Evolutionary conservation across 805 yeast species (phyloP).

Genomic region (Teunomyces panamensis): DNA sequence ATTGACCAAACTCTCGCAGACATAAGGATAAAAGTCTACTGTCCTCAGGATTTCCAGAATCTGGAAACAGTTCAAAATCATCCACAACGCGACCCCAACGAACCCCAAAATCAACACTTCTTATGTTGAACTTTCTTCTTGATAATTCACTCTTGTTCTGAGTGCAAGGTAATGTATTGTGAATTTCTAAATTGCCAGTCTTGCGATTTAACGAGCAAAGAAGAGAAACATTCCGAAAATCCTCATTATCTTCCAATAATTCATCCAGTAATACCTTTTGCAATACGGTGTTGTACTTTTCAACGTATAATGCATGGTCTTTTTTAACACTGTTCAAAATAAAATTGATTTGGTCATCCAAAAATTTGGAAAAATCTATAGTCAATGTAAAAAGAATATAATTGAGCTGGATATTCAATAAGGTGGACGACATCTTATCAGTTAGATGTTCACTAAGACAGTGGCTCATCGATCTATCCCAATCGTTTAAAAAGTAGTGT

Average conservation of each 20-base stretch:
- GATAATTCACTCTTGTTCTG: conserved; percentile 15
- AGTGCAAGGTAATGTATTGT: conserved; percentile 28
- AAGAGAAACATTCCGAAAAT: conserved; percentile 15
- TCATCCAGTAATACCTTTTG: conserved; percentile 3
- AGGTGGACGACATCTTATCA: conserved; percentile 21
- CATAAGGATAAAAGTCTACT: conserved; percentile 1
- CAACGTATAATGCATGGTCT: conserved; percentile 2
- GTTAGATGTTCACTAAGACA: conserved; percentile 22
- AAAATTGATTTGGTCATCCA: conserved; percentile 14
- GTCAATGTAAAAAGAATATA: conserved; percentile 33
- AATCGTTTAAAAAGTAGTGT: conserved; percentile 20
- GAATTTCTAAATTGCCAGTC: conserved; percentile 32
- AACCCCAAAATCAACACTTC: conserved; percentile 5
- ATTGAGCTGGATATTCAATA: conserved; percentile 36
- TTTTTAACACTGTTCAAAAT: neutral
- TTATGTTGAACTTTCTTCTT: conserved; percentile 2
- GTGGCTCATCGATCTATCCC: conserved; percentile 30
- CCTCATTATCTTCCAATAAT: conserved; percentile 5
- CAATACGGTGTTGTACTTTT: conserved; percentile 7
- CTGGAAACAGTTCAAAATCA: conserved; percentile 2
- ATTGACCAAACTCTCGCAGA: conserved; percentile 4
- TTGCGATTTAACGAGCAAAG: conserved; percentile 38
- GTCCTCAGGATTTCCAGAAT: neutral
- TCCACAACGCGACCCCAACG: conserved; percentile 1
- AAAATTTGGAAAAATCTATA: conserved; percentile 24